A percentile compares a stretch with the other conserved stretches of the same genome.
phyloP scores from a whole-genome alignment of 495 filamentous ascomycete genomes.

The Cetradonia linearis region DNA sequence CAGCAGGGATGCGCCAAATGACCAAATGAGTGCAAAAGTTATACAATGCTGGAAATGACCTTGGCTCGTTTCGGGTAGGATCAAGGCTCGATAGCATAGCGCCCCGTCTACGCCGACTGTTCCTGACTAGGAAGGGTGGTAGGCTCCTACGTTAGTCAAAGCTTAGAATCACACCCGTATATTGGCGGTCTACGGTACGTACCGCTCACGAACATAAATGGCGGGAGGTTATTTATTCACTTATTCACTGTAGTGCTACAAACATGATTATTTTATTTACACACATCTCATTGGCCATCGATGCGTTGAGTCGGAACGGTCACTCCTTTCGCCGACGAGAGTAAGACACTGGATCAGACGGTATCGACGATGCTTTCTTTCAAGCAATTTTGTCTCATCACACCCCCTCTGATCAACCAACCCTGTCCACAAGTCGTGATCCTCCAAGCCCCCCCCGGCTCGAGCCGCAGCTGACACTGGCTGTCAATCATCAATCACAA shows the following conservation, averaged over 20 bases:
- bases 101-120: too few species aligned
- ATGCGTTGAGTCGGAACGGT: background rate
- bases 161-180: too few species aligned
- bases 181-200: too few species aligned
- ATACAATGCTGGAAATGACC: too few species aligned
- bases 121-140: too few species aligned
- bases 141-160: too few species aligned
- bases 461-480: background rate
- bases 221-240: background rate
- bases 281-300: background rate
- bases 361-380: background rate
- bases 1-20: background rate
- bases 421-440: background rate
- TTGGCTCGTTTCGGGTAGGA: background rate
- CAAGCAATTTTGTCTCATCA: background rate
- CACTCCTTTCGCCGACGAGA: background rate
- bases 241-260: too few species aligned
- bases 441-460: background rate
- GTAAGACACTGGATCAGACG: background rate
- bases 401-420: too few species aligned
- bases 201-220: too few species aligned
- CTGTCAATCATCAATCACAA: background rate
- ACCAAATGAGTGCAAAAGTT: too few species aligned
- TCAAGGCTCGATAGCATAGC: too few species aligned
- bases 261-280: background rate